Evolutionary conservation across 257 asterid species (phyloP).

Genomic region (Lycium ferocissimum): DNA sequence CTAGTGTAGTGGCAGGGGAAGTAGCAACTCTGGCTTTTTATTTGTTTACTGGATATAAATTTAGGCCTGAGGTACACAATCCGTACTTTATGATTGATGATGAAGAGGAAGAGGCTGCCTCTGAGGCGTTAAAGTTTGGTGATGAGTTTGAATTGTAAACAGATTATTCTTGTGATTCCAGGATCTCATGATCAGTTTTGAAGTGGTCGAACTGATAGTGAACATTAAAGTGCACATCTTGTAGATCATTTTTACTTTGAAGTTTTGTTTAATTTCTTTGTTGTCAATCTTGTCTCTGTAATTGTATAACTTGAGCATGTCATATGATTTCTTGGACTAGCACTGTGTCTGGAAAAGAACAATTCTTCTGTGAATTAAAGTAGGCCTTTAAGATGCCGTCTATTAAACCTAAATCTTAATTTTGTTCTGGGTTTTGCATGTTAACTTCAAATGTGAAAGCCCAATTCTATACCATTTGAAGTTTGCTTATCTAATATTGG

Average conservation of each 20-base stretch:
- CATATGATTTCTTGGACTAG: neutral
- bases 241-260: constrained; percentile 3
- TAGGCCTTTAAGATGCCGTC: neutral
- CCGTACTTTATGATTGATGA: constrained; percentile 84
- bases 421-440: no score
- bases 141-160: constrained; percentile 84
- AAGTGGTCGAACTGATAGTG: neutral
- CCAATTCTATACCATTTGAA: no score
- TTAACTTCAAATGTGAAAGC: no score
- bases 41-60: constrained; percentile 72
- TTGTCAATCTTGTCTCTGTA: neutral
- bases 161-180: neutral
- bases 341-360: neutral
- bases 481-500: no score
- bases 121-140: constrained; percentile 85
- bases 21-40: constrained; percentile 79
- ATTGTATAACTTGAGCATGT: neutral
- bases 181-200: neutral
- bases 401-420: no score
- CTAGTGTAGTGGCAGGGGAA: constrained; percentile 81
- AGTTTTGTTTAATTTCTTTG: neutral
- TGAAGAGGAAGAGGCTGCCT: constrained; percentile 90
- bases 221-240: neutral
- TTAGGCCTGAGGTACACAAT: constrained; percentile 84
- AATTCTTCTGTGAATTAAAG: constrained; percentile 21